A percentile compares a stretch with the other conserved stretches of the same genome.
Conservation (phyloP, 2,329 filamentous ascomycete species). For the Claviceps digitariae region DNA sequence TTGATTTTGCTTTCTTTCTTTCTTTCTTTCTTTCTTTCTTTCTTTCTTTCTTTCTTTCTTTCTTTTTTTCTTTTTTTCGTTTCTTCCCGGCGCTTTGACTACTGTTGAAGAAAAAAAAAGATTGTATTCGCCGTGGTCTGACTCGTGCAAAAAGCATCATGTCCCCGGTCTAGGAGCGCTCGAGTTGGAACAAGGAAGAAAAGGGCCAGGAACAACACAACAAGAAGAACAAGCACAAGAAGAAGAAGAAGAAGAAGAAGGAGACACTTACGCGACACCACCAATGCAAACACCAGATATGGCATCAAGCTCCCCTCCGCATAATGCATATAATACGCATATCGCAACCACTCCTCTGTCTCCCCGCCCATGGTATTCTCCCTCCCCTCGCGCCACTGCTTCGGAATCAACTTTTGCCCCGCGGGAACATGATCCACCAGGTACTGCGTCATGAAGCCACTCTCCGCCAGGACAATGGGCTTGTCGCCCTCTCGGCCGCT, state of each 20-base stretch:
- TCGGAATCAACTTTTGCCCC: conserved; percentile 34
- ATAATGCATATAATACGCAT: conserved; percentile 66
- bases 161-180: not conserved
- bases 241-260: not conserved
- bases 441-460: conserved; percentile 69
- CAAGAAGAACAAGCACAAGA: not conserved
- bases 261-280: conserved; percentile 35
- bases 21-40: not conserved
- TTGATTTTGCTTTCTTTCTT: not conserved
- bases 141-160: not conserved
- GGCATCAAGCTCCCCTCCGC: conserved; percentile 75
- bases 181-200: too few relatives aligned
- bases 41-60: not conserved
- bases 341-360: conserved; percentile 46
- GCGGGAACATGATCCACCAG: conserved; percentile 50
- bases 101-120: not conserved
- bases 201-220: not conserved
- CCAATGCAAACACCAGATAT: conserved; percentile 47
- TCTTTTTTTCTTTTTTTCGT: not conserved
- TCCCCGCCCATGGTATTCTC: conserved; percentile 45
- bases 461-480: conserved; percentile 62
- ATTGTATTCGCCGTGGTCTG: not conserved
- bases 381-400: conserved; percentile 41
- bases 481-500: conserved; percentile 19
- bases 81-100: too few relatives aligned